Base-by-base conservation (phyloP, 331 rosid genomes). In the Acacia pycnantha region DNA sequence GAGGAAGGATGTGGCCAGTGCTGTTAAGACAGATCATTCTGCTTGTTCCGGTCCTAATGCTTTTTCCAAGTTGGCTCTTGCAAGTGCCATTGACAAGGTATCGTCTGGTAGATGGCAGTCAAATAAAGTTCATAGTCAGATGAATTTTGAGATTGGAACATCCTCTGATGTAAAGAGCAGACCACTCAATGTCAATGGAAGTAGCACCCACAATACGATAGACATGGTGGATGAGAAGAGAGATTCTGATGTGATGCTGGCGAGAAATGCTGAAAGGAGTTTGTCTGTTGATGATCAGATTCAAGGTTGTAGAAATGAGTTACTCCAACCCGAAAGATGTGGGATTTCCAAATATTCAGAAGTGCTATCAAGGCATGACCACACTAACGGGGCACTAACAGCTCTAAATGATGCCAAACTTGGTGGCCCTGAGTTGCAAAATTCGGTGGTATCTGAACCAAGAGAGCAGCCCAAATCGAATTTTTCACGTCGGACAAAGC, bases 81-180 rank as follows among this genome's bases (percentile, higher is more conserved):
- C 97, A 0, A 95, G 98, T 85, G 96, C 99, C 1, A 87, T 90
- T 56, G 98, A 93, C 69, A 95, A 93, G 94, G 97, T 92, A 76
- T 88, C 95, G 41, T 95, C 99, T 1, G 99, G 98, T 56, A 85
- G 97, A 78, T 95, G 99, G 99, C 98, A 92, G 71, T 92, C 97
- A 0, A 91, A 92, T 90, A 64, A 87, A 2, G 72, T 76, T 16
- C 85, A 84, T 71, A 78, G 84, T 85, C 95, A 90, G 87, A 69
- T 89, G 6, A 94, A 90, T 76, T 83, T 77, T 58, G 95, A 90
- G 86, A 86, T 78, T 82, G 84, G 79, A 33, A 86, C 86, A 74
- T 82, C 95, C 50, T 73, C 88, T 2, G 92, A 93, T 71, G 56
- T 37, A 2, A 95, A 88, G 78, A 66, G 78, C 66, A 85, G 80